These are phyloP conservation scores for Panicum miliaceum DNA, from an alignment of 176 grass and related monocot species.

Conservation along the genomic window DNA sequence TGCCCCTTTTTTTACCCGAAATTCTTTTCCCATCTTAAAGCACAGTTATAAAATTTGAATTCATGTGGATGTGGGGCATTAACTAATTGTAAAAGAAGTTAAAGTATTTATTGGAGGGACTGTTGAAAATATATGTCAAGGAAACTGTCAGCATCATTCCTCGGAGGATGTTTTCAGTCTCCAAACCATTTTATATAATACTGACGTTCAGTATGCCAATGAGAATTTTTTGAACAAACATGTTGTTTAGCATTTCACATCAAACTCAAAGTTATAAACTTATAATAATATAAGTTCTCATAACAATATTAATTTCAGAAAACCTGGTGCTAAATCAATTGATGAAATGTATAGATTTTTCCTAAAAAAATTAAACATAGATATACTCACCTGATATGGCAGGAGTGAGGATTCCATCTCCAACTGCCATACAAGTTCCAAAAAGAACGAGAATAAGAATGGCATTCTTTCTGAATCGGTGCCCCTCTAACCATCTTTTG, in stretches of 20 bases:
- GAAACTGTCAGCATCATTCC: neutral
- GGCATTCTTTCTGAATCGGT: slow-evolving; percentile 61
- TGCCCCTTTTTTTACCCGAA: neutral
- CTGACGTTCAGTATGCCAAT: neutral
- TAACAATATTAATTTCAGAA: neutral
- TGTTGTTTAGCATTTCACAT: slow-evolving; percentile 3
- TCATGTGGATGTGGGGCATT: neutral
- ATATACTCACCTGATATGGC: slow-evolving; percentile 70
- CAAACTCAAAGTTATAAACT: neutral
- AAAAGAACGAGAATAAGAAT: slow-evolving; percentile 80
- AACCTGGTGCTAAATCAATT: slow-evolving; percentile 10
- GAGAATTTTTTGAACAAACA: neutral
- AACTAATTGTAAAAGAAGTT: neutral
- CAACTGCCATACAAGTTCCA: slow-evolving; percentile 87
- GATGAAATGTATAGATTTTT: neutral
- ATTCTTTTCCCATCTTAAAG: neutral
- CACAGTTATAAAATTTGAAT: neutral
- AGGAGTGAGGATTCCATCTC: slow-evolving; percentile 89
- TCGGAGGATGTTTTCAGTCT: neutral
- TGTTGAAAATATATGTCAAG: neutral
- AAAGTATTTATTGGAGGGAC: neutral
- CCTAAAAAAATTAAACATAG: slow-evolving; percentile 2
- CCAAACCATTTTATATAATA: neutral
- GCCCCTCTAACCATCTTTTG: slow-evolving; percentile 71
- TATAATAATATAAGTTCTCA: slow-evolving; percentile 1